Evolutionary conservation across 805 yeast species (phyloP).

Genomic region (Kodamaea kaohsiungensis): DNA sequence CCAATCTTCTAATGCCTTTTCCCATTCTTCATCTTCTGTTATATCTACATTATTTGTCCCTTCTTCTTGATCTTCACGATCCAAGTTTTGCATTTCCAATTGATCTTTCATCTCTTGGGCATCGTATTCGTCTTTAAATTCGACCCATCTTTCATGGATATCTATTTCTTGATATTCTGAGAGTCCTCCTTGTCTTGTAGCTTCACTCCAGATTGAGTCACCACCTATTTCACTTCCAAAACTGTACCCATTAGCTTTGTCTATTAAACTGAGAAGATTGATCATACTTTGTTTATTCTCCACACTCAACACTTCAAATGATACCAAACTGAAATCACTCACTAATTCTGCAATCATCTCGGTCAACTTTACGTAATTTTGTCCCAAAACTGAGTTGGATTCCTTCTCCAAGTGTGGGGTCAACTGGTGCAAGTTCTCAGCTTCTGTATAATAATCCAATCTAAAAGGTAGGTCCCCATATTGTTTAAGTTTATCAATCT

Average conservation of each 20-base stretch:
- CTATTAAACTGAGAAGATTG: constrained; percentile 69
- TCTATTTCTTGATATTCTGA: constrained; percentile 55
- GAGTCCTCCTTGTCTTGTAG: constrained; percentile 74
- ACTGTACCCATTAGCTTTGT: constrained; percentile 90
- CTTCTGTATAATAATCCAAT: constrained; percentile 88
- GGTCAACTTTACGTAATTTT: constrained; percentile 65
- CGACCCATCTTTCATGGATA: constrained; percentile 95
- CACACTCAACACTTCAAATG: constrained; percentile 84
- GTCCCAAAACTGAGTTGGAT: constrained; percentile 62
- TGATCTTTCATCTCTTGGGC: constrained; percentile 45
- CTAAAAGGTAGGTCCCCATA: constrained; percentile 84
- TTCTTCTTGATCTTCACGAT: constrained; percentile 27
- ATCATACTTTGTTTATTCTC: constrained; percentile 95
- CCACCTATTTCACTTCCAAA: constrained; percentile 97
- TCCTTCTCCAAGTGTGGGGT: constrained; percentile 72
- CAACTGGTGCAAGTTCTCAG: constrained; percentile 74
- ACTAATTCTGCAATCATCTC: constrained; percentile 79
- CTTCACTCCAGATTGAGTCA: constrained; percentile 98
- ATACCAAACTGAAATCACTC: constrained; percentile 82
- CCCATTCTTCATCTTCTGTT: constrained; percentile 73
- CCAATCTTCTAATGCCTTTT: constrained; percentile 36
- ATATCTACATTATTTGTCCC: constrained; percentile 34
- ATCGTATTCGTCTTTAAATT: constrained; percentile 77
- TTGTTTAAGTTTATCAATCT: constrained; percentile 75
- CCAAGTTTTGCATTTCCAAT: constrained; percentile 27